Conservation (phyloP, 495 filamentous ascomycete genomes). For the Parathielavia appendiculata region DNA sequence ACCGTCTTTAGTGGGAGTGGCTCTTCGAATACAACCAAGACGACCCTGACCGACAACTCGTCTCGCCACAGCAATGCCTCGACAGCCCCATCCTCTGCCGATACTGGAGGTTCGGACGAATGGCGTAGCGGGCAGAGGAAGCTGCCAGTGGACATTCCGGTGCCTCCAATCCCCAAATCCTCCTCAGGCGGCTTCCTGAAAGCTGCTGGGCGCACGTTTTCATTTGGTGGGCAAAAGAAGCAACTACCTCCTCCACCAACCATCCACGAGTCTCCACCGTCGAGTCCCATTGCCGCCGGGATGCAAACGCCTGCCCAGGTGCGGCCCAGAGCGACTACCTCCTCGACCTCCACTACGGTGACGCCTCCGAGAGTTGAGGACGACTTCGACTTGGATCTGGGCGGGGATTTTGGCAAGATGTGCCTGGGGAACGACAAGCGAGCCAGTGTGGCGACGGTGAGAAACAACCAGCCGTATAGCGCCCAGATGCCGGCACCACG, state of each 20-base stretch:
- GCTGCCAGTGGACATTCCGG: slow-evolving; percentile 50
- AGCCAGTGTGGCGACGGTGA: slow-evolving; percentile 43
- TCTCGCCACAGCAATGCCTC: slow-evolving; percentile 69
- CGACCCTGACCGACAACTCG: slow-evolving; percentile 58
- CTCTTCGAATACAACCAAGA: slow-evolving; percentile 59
- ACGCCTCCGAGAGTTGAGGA: slow-evolving; percentile 65
- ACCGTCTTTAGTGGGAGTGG: slow-evolving; percentile 52
- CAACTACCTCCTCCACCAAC: slow-evolving; percentile 41
- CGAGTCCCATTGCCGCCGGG: slow-evolving; percentile 31
- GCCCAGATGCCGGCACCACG: slow-evolving; percentile 31
- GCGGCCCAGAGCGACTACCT: slow-evolving; percentile 42
- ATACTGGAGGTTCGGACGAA: slow-evolving; percentile 54
- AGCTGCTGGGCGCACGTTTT: slow-evolving; percentile 68
- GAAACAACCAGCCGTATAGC: slow-evolving; percentile 27
- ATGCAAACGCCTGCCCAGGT: slow-evolving; percentile 28
- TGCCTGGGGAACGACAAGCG: slow-evolving; percentile 56
- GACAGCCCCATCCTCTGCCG: slow-evolving; percentile 67
- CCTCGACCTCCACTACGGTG: slow-evolving; percentile 57
- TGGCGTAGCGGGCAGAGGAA: slow-evolving; percentile 45
- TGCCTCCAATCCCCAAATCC: slow-evolving; percentile 53
- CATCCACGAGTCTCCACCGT: slow-evolving; percentile 37
- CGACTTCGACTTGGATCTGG: slow-evolving; percentile 51
- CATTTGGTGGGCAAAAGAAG: slow-evolving; percentile 58
- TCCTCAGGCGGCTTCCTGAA: slow-evolving; percentile 49
- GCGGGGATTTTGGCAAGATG: slow-evolving; percentile 65